These are phyloP conservation scores for Spatholobus suberectus DNA, from an alignment of 306 rosid species.

Conservation along the genomic window DNA sequence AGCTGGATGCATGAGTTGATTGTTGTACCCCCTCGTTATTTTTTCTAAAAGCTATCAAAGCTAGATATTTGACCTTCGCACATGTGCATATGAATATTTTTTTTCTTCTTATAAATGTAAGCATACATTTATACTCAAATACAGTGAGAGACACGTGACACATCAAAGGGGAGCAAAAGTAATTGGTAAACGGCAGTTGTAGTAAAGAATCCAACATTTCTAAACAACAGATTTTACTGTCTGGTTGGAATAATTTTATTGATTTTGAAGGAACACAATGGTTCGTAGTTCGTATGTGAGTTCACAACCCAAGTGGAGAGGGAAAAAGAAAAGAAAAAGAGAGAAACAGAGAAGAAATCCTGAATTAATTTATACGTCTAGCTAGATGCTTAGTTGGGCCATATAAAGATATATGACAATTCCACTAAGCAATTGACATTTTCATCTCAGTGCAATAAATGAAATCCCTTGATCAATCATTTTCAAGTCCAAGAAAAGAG, in stretches of 20 bases:
- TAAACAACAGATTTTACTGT: background rate
- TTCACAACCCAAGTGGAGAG: background rate
- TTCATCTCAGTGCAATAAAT: conserved; percentile 5
- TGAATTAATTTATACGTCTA: background rate
- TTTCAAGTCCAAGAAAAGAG: conserved; percentile 53
- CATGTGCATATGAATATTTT: background rate
- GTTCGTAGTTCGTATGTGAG: background rate
- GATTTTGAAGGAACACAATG: conserved; percentile 18
- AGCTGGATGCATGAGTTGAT: background rate
- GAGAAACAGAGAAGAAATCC: background rate
- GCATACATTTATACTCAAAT: background rate
- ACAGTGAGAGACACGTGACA: background rate
- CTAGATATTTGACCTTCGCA: background rate
- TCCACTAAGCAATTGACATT: background rate
- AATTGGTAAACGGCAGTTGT: background rate
- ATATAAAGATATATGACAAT: background rate
- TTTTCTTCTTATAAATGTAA: background rate
- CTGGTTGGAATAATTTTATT: background rate
- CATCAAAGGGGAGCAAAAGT: background rate
- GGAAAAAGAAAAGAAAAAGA: background rate
- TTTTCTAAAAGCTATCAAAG: background rate
- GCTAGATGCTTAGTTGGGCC: conserved; percentile 25
- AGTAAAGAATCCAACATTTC: background rate
- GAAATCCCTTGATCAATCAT: conserved; percentile 31
- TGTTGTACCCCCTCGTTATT: background rate